Evolutionary conservation across 2,329 filamentous ascomycete species (phyloP), one percentile per base, ranked within the genome.

Genomic region (Penicillium sp.): DNA sequence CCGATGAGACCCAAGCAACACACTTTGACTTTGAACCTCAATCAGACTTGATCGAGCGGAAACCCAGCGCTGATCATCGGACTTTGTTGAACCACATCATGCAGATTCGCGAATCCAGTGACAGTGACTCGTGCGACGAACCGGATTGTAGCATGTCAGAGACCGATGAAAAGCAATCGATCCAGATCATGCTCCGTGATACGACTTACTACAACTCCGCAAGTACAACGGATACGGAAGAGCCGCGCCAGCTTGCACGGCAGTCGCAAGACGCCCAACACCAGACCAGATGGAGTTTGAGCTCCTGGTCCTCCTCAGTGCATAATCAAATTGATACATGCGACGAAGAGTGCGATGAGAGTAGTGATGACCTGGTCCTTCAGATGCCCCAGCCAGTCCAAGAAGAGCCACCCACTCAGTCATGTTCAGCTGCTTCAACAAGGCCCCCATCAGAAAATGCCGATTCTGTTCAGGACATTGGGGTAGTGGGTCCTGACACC

Each of bases 11-110:
- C 0, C 85, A 89, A 62, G 70, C 70, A 33, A 79, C 76, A 5
- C 67, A 70, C 28, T 88, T 90, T 60, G 88, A 91, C 59, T 80
- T 78, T n/a, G 87, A 90, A 60, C 79, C 85, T 21, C 87, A 90
- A 65, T 82, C 80, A 1, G 81, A 85, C n/a, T 59, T 72, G 73
- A 79, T 61, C 51, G 67, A 61, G 51, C 62, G 67, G 26, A 65
- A 68, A 15, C 44, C 65, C 18, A 64, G 66, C 49, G 42, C 59
- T 8, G 68, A 69, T 23, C 70, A 76, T 47, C 68, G 71, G 34
- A 74, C 75, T n/a, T 62, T 81, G 6, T 62, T 79, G 18, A 75
- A 66, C 47, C 76, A 79, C 39, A 78, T 80, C 26, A 76, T 76
- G 72, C 70, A 73, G 42, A 74, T 80, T 58, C 75, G 78, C 18